phyloP scores from a whole-genome alignment of 148 eudicot species.

The Mesembryanthemum crystallinum region DNA sequence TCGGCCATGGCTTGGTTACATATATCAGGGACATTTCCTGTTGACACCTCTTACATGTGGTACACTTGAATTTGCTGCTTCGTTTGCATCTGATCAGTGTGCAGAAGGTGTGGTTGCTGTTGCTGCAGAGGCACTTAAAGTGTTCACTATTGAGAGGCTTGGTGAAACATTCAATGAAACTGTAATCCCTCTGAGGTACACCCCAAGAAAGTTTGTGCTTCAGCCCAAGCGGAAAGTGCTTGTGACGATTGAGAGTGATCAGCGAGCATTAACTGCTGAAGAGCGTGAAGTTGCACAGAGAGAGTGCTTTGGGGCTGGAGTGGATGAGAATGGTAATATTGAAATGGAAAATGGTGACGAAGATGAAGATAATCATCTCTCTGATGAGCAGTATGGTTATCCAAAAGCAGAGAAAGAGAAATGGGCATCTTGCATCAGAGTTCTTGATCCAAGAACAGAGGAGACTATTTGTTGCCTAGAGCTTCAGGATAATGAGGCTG shows the following conservation, averaged over 20 bases:
- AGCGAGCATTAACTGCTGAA: conserved; percentile 90
- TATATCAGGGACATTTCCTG: conserved; percentile 95
- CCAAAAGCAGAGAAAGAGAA: conserved; percentile 85
- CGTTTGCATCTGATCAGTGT: conserved; percentile 98
- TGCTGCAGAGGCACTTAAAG: conserved; percentile 87
- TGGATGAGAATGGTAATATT: conserved; percentile 80
- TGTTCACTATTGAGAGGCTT: conserved; percentile 90
- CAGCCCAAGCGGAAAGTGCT: conserved; percentile 76
- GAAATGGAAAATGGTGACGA: conserved; percentile 87
- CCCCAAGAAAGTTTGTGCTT: conserved; percentile 91
- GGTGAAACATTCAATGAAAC: conserved; percentile 97
- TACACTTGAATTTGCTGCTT: conserved; percentile 91
- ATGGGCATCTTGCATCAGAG: conserved; percentile 98
- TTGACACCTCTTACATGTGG: conserved; percentile 91
- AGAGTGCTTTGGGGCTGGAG: conserved; percentile 77
- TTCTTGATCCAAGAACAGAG: conserved; percentile 81
- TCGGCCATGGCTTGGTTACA: conserved; percentile 97
- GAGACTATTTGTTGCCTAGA: conserved; percentile 83
- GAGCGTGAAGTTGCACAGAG: conserved; percentile 82
- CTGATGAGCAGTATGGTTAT: conserved; percentile 95
- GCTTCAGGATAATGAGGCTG: conserved; percentile 98
- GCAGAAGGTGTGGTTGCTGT: conserved; percentile 99
- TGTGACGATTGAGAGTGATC: conserved; percentile 92
- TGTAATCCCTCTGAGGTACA: conserved; percentile 78
- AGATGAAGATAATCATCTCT: conserved; percentile 69